Conservation (phyloP, 164 flowering plant species). For the Chloranthus sessilifolius region DNA sequence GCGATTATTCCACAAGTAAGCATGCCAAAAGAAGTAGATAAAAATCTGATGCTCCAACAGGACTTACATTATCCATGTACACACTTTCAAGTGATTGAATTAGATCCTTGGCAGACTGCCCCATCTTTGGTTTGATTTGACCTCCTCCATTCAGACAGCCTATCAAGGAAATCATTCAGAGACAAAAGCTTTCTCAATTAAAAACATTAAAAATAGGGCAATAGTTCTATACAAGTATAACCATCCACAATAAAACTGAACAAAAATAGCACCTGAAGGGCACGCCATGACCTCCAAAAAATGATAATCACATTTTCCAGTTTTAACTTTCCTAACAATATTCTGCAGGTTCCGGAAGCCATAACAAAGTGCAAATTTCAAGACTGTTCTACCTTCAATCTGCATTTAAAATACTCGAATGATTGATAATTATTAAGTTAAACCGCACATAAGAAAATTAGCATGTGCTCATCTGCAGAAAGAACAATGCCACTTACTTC, state of each 20-base stretch:
- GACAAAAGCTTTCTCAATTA: background rate
- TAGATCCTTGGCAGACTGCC: conserved; percentile 79
- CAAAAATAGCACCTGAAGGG: conserved; percentile 64
- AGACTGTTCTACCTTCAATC: conserved; percentile 67
- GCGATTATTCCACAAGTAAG: too few species aligned
- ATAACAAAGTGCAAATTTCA: conserved; percentile 95
- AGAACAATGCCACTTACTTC: conserved; percentile 85
- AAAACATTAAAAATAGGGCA: background rate
- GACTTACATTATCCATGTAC: conserved; percentile 72
- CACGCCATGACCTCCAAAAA: conserved; percentile 98
- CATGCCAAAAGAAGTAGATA: too few species aligned
- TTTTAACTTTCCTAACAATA: conserved; percentile 75
- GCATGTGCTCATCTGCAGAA: too few species aligned
- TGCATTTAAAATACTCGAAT: conserved; percentile 24
- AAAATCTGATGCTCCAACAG: too few species aligned
- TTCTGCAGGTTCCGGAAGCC: conserved; percentile 94
- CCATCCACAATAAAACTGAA: background rate
- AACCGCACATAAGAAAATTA: too few species aligned
- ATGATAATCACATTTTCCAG: conserved; percentile 80
- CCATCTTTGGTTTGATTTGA: conserved; percentile 77
- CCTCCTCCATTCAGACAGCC: conserved; percentile 99
- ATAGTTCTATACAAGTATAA: background rate
- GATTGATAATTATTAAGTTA: background rate
- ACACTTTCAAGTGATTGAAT: conserved; percentile 52
- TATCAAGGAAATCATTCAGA: conserved; percentile 17